Percentiles rank a stretch among this genome's conserved stretches.
Conservation (phyloP, 352 stramenopile species). For the Phytophthora pisi region DNA sequence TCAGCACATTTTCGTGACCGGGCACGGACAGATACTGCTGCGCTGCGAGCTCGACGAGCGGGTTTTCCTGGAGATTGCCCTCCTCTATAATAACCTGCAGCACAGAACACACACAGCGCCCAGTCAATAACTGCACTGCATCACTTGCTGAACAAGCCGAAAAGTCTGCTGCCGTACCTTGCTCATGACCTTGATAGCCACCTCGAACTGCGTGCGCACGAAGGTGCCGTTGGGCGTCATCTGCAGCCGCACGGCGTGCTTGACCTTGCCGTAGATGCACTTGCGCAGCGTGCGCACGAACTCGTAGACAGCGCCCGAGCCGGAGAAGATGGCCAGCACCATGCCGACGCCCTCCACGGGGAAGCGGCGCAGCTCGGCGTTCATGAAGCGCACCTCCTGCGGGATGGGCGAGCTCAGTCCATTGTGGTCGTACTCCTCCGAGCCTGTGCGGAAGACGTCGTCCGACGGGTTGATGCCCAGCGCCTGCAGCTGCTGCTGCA, state of each 20-base stretch:
- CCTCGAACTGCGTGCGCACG: slow-evolving; percentile 78
- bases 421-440: slow-evolving; percentile 79
- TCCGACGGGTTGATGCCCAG: slow-evolving; percentile 83
- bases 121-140: background rate
- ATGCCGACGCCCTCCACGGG: slow-evolving; percentile 79
- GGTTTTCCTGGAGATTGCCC: slow-evolving; percentile 88
- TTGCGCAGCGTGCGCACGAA: slow-evolving; percentile 88
- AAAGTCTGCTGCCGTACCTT: slow-evolving; percentile 46
- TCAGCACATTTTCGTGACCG: slow-evolving; percentile 85
- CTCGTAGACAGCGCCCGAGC: slow-evolving; percentile 82
- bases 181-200: slow-evolving; percentile 91
- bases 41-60: slow-evolving; percentile 81
- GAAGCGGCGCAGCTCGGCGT: slow-evolving; percentile 79
- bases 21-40: slow-evolving; percentile 85
- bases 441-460: slow-evolving; percentile 82
- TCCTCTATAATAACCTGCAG: slow-evolving; percentile 84
- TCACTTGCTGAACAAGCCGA: background rate
- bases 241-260: slow-evolving; percentile 85
- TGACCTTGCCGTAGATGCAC: slow-evolving; percentile 90
- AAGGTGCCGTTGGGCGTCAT: slow-evolving; percentile 78
- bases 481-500: slow-evolving; percentile 81
- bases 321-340: slow-evolving; percentile 81
- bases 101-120: background rate
- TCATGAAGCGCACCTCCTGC: slow-evolving; percentile 88
- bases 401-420: slow-evolving; percentile 82